Evolutionary conservation across 2,329 filamentous ascomycete species (phyloP).

Genomic region (Didymella exigua): DNA sequence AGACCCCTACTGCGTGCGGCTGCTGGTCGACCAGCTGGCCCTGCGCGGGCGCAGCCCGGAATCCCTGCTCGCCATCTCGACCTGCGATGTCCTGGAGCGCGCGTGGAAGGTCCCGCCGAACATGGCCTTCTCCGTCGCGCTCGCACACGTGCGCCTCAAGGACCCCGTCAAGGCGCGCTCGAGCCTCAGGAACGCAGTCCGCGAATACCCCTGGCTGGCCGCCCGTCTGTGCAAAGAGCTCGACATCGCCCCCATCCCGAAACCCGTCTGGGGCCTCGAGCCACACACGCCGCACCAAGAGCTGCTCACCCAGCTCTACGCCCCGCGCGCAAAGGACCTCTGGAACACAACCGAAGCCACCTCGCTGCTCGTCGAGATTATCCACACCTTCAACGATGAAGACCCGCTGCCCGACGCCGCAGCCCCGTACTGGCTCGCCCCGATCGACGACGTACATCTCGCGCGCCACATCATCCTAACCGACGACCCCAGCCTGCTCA

Average conservation of each 20-base stretch:
- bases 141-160: conserved; percentile 75
- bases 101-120: conserved; percentile 67
- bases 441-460: conserved; percentile 53
- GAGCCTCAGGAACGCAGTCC: conserved; percentile 70
- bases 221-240: conserved; percentile 79
- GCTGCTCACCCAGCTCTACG: conserved; percentile 77
- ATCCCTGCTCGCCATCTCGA: conserved; percentile 75
- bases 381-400: conserved; percentile 58
- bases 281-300: conserved; percentile 68
- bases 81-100: conserved; percentile 53
- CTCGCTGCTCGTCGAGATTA: conserved; percentile 71
- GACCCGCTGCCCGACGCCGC: conserved; percentile 32
- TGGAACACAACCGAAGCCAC: conserved; percentile 82
- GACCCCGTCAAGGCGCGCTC: conserved; percentile 69
- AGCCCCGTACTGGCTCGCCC: conserved; percentile 40
- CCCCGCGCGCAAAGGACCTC: conserved; percentile 75
- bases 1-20: conserved; percentile 82
- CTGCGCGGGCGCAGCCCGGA: conserved; percentile 78
- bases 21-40: conserved; percentile 82
- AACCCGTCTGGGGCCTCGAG: conserved; percentile 79
- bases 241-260: conserved; percentile 75
- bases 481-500: conserved; percentile 72
- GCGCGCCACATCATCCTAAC: conserved; percentile 81
- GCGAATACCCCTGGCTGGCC: conserved; percentile 82
- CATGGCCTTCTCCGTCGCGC: conserved; percentile 74